Evolutionary conservation across 345 rosid genomes (phyloP).

Genomic region (Ailanthus altissimus): DNA sequence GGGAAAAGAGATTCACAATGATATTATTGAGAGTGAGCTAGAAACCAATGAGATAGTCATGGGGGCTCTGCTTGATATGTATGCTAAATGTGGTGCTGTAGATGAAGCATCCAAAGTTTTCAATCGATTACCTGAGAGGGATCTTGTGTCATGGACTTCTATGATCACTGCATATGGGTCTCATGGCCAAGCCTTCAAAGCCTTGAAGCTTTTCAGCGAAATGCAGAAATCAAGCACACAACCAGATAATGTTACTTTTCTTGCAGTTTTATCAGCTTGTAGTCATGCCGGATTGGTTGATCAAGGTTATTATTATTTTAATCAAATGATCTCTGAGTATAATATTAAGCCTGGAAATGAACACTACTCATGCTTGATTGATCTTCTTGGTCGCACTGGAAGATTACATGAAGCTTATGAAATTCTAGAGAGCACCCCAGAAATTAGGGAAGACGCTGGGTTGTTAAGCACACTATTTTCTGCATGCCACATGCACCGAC

Average conservation of each 20-base stretch:
- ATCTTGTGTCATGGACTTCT: constrained; percentile 71
- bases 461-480: constrained; percentile 67
- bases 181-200: constrained; percentile 59
- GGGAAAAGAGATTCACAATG: constrained; percentile 62
- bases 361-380: constrained; percentile 76
- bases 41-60: constrained; percentile 50
- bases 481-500: constrained; percentile 53
- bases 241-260: constrained; percentile 65
- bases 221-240: constrained; percentile 48
- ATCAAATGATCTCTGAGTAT: constrained; percentile 41
- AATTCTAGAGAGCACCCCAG: constrained; percentile 41
- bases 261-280: constrained; percentile 71
- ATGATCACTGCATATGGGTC: constrained; percentile 78
- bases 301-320: constrained; percentile 52
- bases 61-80: constrained; percentile 84
- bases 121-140: constrained; percentile 44
- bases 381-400: constrained; percentile 73
- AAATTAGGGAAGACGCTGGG: constrained; percentile 43
- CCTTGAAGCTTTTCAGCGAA: constrained; percentile 50
- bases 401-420: constrained; percentile 63
- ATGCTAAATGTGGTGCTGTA: constrained; percentile 82
- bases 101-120: constrained; percentile 55
- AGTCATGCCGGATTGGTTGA: constrained; percentile 67
- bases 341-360: constrained; percentile 48
- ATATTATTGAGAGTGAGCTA: constrained; percentile 32